A percentile compares a stretch with the other conserved stretches of the same genome.
Conservation (phyloP, 192 early-diverging fungal genomes). For the Haplosporangium gracile region DNA sequence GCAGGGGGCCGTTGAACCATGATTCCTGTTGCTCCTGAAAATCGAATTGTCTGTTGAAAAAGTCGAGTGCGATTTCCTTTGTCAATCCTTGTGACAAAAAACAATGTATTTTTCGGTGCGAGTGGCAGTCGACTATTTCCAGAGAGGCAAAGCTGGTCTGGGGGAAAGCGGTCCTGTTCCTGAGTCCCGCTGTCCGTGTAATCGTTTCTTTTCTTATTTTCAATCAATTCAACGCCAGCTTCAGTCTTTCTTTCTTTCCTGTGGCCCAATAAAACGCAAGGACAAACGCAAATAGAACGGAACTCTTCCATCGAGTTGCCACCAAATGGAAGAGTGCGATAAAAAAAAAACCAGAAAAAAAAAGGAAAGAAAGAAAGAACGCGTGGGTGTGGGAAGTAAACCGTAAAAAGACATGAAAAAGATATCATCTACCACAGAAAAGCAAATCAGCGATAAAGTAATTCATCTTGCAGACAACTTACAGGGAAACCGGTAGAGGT, state of each 20-base stretch:
- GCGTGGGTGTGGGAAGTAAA: background rate
- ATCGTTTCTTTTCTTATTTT: background rate
- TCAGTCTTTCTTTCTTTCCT: background rate
- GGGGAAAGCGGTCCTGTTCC: background rate
- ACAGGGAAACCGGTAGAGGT: constrained; percentile 60
- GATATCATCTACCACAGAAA: background rate
- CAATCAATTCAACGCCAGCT: background rate
- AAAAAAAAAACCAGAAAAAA: background rate
- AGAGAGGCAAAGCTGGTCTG: background rate
- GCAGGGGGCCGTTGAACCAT: background rate
- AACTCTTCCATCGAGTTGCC: background rate
- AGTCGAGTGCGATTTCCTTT: background rate
- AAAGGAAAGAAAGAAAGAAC: constrained; percentile 3
- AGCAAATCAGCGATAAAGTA: background rate
- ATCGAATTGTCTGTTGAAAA: background rate
- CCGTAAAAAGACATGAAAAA: background rate
- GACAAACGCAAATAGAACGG: background rate
- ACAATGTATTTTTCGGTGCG: background rate
- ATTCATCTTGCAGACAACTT: constrained; percentile 17
- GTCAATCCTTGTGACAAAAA: background rate
- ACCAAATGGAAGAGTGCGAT: background rate
- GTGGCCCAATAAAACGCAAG: background rate
- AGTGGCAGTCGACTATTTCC: background rate
- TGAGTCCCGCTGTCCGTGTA: background rate
- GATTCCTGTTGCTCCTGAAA: background rate